Evolutionary conservation across 257 asterid genomes (phyloP).

Genomic region (Nicotiana paniculata): DNA sequence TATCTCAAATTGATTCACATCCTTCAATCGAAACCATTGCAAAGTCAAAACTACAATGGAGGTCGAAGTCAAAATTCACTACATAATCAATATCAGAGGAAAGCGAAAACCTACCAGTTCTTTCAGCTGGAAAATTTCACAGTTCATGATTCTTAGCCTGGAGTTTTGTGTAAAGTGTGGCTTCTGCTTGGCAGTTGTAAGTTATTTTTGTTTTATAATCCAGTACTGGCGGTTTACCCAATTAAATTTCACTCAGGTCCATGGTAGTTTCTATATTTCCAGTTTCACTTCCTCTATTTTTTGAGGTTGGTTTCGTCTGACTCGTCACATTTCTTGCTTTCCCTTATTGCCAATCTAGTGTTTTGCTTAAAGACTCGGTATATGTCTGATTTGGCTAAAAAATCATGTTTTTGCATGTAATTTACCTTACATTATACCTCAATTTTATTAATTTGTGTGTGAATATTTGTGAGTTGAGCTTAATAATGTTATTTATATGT

Average conservation of each 20-base stretch:
- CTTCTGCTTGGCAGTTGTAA: neutral
- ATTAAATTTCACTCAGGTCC: neutral
- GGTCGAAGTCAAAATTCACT: neutral
- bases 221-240: neutral
- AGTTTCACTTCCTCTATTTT: too few species aligned
- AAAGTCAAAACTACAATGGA: neutral
- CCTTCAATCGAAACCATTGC: slow-evolving; percentile 35
- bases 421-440: too few species aligned
- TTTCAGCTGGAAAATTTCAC: slow-evolving; percentile 76
- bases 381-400: too few species aligned
- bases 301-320: too few species aligned
- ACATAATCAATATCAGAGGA: neutral
- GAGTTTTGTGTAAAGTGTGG: neutral
- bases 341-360: too few species aligned
- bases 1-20: slow-evolving; percentile 87
- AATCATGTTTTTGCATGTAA: too few species aligned
- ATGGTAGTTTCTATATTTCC: too few species aligned
- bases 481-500: too few species aligned
- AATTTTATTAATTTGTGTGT: too few species aligned
- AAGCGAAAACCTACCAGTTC: slow-evolving; percentile 57
- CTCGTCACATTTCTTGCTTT: too few species aligned
- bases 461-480: too few species aligned
- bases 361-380: too few species aligned
- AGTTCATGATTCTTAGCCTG: slow-evolving; percentile 40
- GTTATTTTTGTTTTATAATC: neutral